Percentiles rank a stretch among this genome's conserved stretches.
Evolutionary conservation across 192 early-diverging fungal genomes (phyloP).

Genomic region (Podila epigama): DNA sequence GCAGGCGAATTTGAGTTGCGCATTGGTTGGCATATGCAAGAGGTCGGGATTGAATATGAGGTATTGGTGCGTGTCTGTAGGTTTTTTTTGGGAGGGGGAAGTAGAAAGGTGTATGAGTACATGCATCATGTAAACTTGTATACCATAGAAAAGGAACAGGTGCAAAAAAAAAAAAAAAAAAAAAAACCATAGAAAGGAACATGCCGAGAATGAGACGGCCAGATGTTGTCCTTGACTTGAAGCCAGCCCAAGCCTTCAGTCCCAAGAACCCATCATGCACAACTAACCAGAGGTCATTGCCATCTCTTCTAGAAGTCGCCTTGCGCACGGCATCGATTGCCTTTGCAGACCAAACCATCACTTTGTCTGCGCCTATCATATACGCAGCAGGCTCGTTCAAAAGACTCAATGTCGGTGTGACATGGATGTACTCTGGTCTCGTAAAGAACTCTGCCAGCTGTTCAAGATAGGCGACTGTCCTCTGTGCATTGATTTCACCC

Average conservation of each 20-base stretch:
- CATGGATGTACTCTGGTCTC: constrained; percentile 53
- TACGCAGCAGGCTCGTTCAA: constrained; percentile 55
- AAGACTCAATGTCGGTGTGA: constrained; percentile 53
- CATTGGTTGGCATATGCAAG: constrained; percentile 22
- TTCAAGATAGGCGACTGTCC: constrained; percentile 59
- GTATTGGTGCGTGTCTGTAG: constrained; percentile 54
- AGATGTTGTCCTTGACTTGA: constrained; percentile 36
- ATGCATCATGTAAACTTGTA: background rate
- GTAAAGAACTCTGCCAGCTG: constrained; percentile 63
- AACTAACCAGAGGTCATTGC: constrained; percentile 37
- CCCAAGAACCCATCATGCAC: constrained; percentile 59
- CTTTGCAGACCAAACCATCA: constrained; percentile 50
- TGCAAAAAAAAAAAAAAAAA: background rate
- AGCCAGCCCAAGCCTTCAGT: constrained; percentile 43
- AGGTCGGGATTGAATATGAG: constrained; percentile 53
- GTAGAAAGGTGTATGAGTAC: background rate
- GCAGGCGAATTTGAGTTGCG: constrained; percentile 37
- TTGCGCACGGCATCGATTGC: constrained; percentile 47
- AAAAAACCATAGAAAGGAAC: background rate
- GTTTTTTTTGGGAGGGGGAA: background rate
- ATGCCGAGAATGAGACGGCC: constrained; percentile 55
- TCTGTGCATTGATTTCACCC: constrained; percentile 53
- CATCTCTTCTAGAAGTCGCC: constrained; percentile 23
- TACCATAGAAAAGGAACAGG: no score
- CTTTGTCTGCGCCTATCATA: constrained; percentile 18